Conservation (phyloP, 768 basidiomycete species). For the Lanmaoa rubissima region DNA sequence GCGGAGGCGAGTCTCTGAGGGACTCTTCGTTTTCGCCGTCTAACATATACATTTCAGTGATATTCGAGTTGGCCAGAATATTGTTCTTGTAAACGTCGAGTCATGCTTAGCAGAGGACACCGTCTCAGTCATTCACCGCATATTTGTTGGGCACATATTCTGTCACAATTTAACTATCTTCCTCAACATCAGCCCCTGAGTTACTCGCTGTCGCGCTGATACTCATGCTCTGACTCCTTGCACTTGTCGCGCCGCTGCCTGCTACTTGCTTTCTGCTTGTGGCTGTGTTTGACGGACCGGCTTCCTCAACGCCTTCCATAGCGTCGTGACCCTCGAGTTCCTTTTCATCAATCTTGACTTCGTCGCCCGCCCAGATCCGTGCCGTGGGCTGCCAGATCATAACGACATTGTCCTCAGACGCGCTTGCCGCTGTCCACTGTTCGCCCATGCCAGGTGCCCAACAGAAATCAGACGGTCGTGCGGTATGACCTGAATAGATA, state of each 20-base stretch:
- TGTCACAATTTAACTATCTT: constrained; percentile 26
- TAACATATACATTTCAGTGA: constrained; percentile 41
- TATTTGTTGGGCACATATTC: constrained; percentile 10
- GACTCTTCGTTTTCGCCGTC: not conserved
- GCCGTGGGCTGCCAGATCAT: constrained; percentile 98
- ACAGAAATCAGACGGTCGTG: constrained; percentile 89
- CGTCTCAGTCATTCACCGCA: constrained; percentile 3
- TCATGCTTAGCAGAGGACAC: not conserved
- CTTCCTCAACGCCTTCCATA: constrained; percentile 70
- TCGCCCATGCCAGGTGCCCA: constrained; percentile 88
- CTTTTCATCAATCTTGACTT: constrained; percentile 78
- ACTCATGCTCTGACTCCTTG: constrained; percentile 60
- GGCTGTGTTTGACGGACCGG: constrained; percentile 19
- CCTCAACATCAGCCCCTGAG: constrained; percentile 48
- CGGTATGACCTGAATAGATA: constrained; percentile 65
- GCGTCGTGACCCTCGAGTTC: constrained; percentile 73
- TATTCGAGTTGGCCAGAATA: constrained; percentile 69
- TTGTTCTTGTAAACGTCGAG: constrained; percentile 55
- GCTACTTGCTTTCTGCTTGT: constrained; percentile 15
- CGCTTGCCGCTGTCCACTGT: constrained; percentile 80
- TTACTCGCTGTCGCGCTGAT: constrained; percentile 50
- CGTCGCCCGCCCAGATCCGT: constrained; percentile 91
- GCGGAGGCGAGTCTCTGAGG: constrained; percentile 63
- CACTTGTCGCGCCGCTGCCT: constrained; percentile 38
- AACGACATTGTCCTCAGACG: constrained; percentile 95